Conservation (phyloP, 2,329 filamentous ascomycete genomes). For the Ascochyta fabae region DNA sequence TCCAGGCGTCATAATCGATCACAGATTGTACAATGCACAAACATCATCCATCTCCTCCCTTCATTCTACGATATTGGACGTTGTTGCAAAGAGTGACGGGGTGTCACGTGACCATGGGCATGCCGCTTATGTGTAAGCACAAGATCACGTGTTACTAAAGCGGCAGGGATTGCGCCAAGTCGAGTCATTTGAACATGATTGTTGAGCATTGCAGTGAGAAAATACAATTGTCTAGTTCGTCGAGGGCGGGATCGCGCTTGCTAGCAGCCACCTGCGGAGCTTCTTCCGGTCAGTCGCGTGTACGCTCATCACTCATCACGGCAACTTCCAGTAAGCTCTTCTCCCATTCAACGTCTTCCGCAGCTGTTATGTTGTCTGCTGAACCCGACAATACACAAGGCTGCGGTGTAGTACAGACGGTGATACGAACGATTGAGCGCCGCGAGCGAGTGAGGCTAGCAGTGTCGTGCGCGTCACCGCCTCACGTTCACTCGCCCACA, state of each 20-base stretch:
- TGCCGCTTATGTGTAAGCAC: no score
- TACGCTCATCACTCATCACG: not conserved
- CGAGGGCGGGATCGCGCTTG: not conserved
- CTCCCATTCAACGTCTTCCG: not conserved
- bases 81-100: no score
- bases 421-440: conserved; percentile 6
- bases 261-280: conserved; percentile 3
- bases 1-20: no score
- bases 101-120: no score
- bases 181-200: no score
- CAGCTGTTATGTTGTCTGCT: not conserved
- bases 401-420: conserved; percentile 10
- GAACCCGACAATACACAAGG: not conserved
- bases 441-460: conserved; percentile 4
- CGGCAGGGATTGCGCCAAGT: no score
- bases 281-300: conserved; percentile 1
- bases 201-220: no score
- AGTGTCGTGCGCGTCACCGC: conserved; percentile 12
- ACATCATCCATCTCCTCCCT: no score
- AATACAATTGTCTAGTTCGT: not conserved
- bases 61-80: no score
- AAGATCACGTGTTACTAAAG: no score
- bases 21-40: no score
- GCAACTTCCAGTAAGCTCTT: conserved; percentile 7
- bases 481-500: conserved; percentile 1